A percentile compares a stretch with the other conserved stretches of the same genome.
Conservation (phyloP, 2,329 filamentous ascomycete genomes). For the Venturia asperata region DNA sequence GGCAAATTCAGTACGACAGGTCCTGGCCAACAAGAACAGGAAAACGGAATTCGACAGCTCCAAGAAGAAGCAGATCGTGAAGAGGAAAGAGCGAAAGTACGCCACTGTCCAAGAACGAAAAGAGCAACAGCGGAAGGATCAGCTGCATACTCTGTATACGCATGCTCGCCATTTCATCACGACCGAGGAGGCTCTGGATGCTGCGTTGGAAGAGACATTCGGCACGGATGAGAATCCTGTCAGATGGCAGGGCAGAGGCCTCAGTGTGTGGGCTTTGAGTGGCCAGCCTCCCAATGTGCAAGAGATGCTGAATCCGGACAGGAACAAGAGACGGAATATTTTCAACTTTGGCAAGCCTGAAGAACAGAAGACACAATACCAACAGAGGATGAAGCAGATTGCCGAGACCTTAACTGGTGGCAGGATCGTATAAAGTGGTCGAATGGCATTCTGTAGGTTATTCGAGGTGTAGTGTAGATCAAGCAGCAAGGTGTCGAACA, state of each 20-base stretch:
- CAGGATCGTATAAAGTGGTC: conserved; percentile 33
- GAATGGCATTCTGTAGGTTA: conserved; percentile 5
- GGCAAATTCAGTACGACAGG: conserved; percentile 12
- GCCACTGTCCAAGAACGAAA: conserved; percentile 42
- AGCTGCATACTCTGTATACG: conserved; percentile 82
- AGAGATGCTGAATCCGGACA: conserved; percentile 36
- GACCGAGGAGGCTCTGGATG: conserved; percentile 66
- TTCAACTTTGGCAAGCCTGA: conserved; percentile 23
- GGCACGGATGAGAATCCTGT: conserved; percentile 46
- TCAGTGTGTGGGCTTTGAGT: conserved; percentile 45
- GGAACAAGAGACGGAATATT: conserved; percentile 21
- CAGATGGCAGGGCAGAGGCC: conserved; percentile 37
- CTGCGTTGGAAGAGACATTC: conserved; percentile 70
- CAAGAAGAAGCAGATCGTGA: conserved; percentile 36
- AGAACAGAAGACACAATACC: conserved; percentile 28
- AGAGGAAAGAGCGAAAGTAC: conserved; percentile 20
- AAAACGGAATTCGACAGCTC: conserved; percentile 35
- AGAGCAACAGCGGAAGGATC: conserved; percentile 56
- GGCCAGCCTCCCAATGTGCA: conserved; percentile 42
- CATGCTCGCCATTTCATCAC: conserved; percentile 83
- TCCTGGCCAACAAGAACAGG: conserved; percentile 23
- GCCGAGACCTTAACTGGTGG: conserved; percentile 62
- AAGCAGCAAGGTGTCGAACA: neutral
- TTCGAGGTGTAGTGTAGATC: neutral
- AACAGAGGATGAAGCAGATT: conserved; percentile 54